phyloP scores from a whole-genome alignment of 1,139 yeast genomes.

The Taphrina flavorubra region DNA sequence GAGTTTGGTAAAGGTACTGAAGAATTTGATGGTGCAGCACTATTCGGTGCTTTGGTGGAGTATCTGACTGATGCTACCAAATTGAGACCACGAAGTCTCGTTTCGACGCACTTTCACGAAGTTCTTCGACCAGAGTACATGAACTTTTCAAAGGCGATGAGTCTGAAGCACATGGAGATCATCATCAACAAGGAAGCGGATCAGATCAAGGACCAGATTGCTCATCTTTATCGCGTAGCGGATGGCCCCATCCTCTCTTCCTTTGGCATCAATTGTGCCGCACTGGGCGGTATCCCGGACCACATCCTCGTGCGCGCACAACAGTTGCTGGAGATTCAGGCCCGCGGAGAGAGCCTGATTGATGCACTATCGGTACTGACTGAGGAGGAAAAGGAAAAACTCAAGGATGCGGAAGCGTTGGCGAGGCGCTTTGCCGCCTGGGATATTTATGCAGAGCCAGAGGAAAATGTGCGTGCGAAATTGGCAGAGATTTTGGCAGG shows the following conservation, averaged over 20 bases:
- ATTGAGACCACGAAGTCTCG: slow-evolving; percentile 43
- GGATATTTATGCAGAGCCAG: slow-evolving; percentile 38
- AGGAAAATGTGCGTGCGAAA: slow-evolving; percentile 1
- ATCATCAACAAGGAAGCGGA: slow-evolving; percentile 42
- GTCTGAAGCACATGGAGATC: slow-evolving; percentile 47
- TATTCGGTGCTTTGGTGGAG: slow-evolving; percentile 55
- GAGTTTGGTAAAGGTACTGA: slow-evolving; percentile 97
- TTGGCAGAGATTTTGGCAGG: slow-evolving; percentile 14
- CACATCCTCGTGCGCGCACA: slow-evolving; percentile 46
- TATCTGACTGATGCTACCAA: slow-evolving; percentile 51
- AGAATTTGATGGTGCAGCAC: slow-evolving; percentile 62
- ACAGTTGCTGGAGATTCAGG: slow-evolving; percentile 43
- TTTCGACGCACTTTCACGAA: slow-evolving; percentile 57
- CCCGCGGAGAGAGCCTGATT: slow-evolving; percentile 46
- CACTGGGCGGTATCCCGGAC: slow-evolving; percentile 47
- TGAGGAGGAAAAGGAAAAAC: slow-evolving; percentile 43
- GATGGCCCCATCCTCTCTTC: slow-evolving; percentile 46
- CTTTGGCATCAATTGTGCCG: slow-evolving; percentile 48
- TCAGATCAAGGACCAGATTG: slow-evolving; percentile 37
- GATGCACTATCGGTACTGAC: slow-evolving; percentile 43
- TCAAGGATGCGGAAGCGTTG: slow-evolving; percentile 45
- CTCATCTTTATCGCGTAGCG: slow-evolving; percentile 46
- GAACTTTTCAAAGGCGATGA: slow-evolving; percentile 17
- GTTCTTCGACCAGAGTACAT: slow-evolving; percentile 31
- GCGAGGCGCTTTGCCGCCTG: slow-evolving; percentile 44